Base-by-base conservation (phyloP, 768 basidiomycete genomes). In the Leccinum olivaceopallidum region DNA sequence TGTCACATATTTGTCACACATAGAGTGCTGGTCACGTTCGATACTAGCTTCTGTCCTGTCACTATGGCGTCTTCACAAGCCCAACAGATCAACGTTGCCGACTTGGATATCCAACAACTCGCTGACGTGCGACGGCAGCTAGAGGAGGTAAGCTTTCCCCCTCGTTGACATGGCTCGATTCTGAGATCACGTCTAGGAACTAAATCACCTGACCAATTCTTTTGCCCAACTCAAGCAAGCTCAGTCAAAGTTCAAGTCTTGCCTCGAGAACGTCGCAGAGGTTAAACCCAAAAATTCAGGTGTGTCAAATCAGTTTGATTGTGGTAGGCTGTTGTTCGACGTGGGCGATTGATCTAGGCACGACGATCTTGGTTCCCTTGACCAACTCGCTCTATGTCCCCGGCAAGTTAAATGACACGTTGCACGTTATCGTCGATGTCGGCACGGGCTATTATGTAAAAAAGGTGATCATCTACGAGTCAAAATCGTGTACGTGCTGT, bases 361-460 rank as follows among this genome's bases (percentile, higher is more conserved):
- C 93, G 80, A 86, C 88, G 22, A 85, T 97, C 62, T 81, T 98
- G 14, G 92, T 98, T 10, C 96, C 97, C 6, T 75, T 98, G 57
- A 98, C 95, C 16, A 93, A 91, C 73, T 98, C 95, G 1, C 83
- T 99, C 2, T 98, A 98, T 70, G 90, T 98, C 26, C 95, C 96
- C 2, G 97, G 95, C 20, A 94, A 88, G 75, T 80, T 98, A 52
- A 81, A 79, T 47, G 90, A 97, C 69, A 74, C 84, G 1, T 89
- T 94, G 50, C 84, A 93, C 66, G 95, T 99, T 52, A 88, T 98
- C 63, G 85, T 98, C 42, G 97, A 99, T 72, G 82, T 98, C 28
- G 97, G 97, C 2, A 98, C 96, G 0, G 96, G 97, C 0, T 99
- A 98, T 75, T 98, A 89, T 66, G 91, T 98, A 18, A 87, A 92